Evolutionary conservation across 768 basidiomycete genomes (phyloP), one percentile per base, ranked within the genome.

Genomic region (Punctularia strigosozonata): DNA sequence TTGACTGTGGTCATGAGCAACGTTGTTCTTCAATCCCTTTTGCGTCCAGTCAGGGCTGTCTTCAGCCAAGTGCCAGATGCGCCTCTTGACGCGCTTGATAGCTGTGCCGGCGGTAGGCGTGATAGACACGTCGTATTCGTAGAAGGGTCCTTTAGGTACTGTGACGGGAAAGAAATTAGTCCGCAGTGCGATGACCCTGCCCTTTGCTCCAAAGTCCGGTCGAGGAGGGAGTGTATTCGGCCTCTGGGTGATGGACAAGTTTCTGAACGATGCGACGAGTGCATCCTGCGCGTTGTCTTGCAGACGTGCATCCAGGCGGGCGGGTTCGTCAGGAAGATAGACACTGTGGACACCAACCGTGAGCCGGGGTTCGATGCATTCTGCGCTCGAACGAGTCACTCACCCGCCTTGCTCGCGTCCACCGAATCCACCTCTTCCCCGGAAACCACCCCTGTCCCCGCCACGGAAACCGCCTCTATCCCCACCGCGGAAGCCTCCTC

Each of bases 241-340:
- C 12, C 43, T 38, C 12, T 64, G 39, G 17, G 53, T 51, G 23
- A 57, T 37, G 6, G 46, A 48, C 8, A 30, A 15, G 28, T 30
- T 30, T 10, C 48, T 58, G 31, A 62, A 60, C 22, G 49, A 50
- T 37, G 54, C 49, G n/a, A 75, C 53, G 3, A 73, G 58, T 4
- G 56, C 49, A 36, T 71, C 64, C 49, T 70, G 64, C 1, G 63
- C 65, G 43, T 55, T 43, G 37, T 66, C 61, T 13, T 39, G 55
- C 24, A 59, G 55, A 57, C 85, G 83, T 32, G 60, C 58, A 42
- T 75, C 68, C 30, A 87, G 54, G 12, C 70, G 63, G 46, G 50
- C 79, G 56, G 52, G 53, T 38, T 44, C 44, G 28, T 54, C 53
- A 2, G 55, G 55, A 36, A 58, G 52, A 44, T 68, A 73, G 22